Evolutionary conservation across 2,329 filamentous ascomycete species (phyloP), one percentile per base, ranked within the genome.

Genomic region (Cladosporium cucumerinum): DNA sequence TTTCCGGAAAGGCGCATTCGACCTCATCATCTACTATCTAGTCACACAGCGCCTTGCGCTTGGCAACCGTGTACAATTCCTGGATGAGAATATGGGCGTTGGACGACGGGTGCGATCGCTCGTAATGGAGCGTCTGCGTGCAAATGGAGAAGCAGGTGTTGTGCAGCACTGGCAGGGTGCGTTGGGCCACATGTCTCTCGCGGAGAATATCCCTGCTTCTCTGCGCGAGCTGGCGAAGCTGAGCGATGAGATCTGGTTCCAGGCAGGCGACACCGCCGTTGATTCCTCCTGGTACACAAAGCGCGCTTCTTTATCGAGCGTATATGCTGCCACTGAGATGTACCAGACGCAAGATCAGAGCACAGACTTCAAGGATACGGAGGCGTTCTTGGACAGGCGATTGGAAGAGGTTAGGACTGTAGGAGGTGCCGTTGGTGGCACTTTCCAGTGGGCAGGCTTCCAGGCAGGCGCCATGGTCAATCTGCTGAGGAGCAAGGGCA

Each of bases 301-400:
- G 75, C 83, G 89, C 3, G 82, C 86, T 10, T 84, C 82, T 0
- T 76, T 91, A 26, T 83, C 86, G 0, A 83, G 84, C 1, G 82
- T 91, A n/a, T 92, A 91, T 74, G 92, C 92, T 1, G 78, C 79
- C 5, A 77, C 89, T 64, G 95, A 99, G 79, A 82, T 97, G 5
- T 96, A 93, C 79, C 97, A 98, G 93, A 97, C 93, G 25, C 93
- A 90, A 66, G 95, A 98, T 78, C 83, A 82, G 66, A 93, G 89
- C 4, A 80, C 84, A 0, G 86, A 86, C n/a, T 95, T 91, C 72
- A 76, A 74, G 11, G 91, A 93, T 68, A 98, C 95, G 3, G 88
- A 88, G 69, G 83, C 86, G 11, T 99, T 98, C 75, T 80, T 98
- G 61, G 85, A 89, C 63, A 84, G 92, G 51, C 85, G 94, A 67